Evolutionary conservation across 768 basidiomycete species (phyloP), one percentile per base, ranked within the genome.

Genomic region (Mycena rosella): DNA sequence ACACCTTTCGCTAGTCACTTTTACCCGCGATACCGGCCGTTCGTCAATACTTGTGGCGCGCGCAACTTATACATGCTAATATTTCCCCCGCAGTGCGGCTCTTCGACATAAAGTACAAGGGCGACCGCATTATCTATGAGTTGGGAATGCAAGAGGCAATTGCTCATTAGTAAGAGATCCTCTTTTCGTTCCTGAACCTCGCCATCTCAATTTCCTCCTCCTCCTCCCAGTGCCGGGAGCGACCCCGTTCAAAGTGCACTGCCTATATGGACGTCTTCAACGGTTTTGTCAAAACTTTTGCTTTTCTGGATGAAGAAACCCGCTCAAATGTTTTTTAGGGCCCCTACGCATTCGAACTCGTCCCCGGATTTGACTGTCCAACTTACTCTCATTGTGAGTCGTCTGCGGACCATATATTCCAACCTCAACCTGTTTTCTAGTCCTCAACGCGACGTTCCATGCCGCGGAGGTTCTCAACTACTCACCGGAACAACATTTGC

Each of bases 361-460:
- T 87, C 22, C 81, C 84, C 1, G 85, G 86, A 48, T 88, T 86
- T 72, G 87, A 88, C 69, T 87, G 87, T 60, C 87, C 87, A 8
- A 74, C 83, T 44, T 84, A 87, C 44, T 83, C 87, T 0, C 78
- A 83, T 18, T 86, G 70, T 71, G 40, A 27, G 70, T 40, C 14
- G 11, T 36, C 11, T 22, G 24, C 22, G 14, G 29, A 13, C n/a
- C 14, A 15, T n/a, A 47, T 9, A 29, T 13, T 20, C 38, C 7
- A 15, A 0, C 10, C 34, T 9, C 29, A 24, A 17, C 8, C 17
- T 40, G 9, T 13, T 7, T n/a, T 20, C 10, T 30, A 71, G 70
- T 81, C 76, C 75, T 88, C n/a, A 84, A 85, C 9, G 82, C 86
- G 0, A 86, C 85, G 0, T 83, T 85, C 3, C 83, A 84, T 65